phyloP scores from a whole-genome alignment of 495 filamentous ascomycete species.

The Beverwykella pulmonaria region DNA sequence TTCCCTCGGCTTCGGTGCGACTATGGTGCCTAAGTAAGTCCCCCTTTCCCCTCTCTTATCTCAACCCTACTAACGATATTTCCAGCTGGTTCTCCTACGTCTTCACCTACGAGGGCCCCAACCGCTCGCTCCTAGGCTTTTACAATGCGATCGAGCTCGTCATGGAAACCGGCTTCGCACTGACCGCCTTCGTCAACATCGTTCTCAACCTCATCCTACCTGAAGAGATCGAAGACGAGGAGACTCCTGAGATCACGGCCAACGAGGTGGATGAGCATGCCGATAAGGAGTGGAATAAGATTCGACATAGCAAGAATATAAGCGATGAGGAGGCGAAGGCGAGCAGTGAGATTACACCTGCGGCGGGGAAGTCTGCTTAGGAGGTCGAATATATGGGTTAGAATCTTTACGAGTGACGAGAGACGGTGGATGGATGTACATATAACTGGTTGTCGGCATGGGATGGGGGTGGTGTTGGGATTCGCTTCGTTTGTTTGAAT shows the following conservation, averaged over 20 bases:
- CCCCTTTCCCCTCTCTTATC: conserved; percentile 5
- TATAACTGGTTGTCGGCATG: neutral
- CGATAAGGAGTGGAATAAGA: conserved; percentile 42
- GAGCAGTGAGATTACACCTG: conserved; percentile 12
- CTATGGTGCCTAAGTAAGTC: conserved; percentile 69
- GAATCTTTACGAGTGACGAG: no score
- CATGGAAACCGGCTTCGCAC: conserved; percentile 76
- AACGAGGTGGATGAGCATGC: conserved; percentile 39
- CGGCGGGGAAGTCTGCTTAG: conserved; percentile 1
- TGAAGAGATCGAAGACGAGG: conserved; percentile 70
- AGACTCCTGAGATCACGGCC: conserved; percentile 43
- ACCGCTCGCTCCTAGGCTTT: conserved; percentile 73
- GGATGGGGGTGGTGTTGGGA: neutral
- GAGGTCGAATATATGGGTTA: no score
- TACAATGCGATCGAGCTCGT: conserved; percentile 80
- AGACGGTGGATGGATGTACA: neutral
- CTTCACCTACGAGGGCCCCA: conserved; percentile 73
- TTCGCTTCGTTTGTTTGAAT: neutral
- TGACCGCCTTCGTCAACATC: conserved; percentile 72
- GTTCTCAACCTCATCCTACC: conserved; percentile 73
- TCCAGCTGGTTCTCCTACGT: conserved; percentile 56
- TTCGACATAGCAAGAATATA: conserved; percentile 31
- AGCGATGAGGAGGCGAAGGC: conserved; percentile 22
- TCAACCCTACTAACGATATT: neutral
- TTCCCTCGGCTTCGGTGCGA: conserved; percentile 77